Evolutionary conservation across 805 yeast genomes (phyloP).

Genomic region (Barnettozyma wickerhamii): DNA sequence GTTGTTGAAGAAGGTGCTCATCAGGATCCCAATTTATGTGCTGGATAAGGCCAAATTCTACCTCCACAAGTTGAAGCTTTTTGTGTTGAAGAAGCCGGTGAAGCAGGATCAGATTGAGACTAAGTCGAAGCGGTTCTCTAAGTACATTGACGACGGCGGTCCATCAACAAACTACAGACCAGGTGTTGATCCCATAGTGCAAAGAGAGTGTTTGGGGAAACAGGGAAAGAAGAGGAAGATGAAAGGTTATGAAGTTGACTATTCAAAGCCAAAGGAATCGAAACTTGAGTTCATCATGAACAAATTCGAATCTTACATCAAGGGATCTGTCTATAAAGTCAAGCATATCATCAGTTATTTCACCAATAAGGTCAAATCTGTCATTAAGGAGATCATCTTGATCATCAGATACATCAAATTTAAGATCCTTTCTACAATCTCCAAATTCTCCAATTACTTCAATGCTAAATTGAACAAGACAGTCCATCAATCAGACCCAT

Average conservation of each 20-base stretch:
- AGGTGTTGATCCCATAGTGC: too few species aligned
- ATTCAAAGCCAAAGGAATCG: neutral
- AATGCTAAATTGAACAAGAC: constrained; percentile 1
- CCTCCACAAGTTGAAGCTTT: constrained; percentile 3
- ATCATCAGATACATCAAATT: constrained; percentile 2
- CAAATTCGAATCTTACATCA: neutral
- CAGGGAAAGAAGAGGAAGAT: too few species aligned
- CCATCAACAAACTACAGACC: too few species aligned
- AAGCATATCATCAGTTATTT: neutral
- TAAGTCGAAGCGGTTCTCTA: neutral
- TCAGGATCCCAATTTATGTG: neutral
- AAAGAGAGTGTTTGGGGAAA: too few species aligned
- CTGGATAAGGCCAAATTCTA: constrained; percentile 1
- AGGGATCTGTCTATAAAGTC: neutral
- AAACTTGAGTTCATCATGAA: neutral
- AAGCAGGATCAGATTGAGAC: neutral
- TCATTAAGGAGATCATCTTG: constrained; percentile 1
- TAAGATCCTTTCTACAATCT: neutral
- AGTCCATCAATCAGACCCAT: neutral
- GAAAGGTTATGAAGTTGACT: too few species aligned
- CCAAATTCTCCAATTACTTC: constrained; percentile 2
- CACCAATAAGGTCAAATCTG: neutral
- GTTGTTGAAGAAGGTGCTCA: constrained; percentile 1
- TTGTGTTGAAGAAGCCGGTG: constrained; percentile 2
- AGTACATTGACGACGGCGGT: constrained; percentile 4